Conservation (phyloP, 148 eudicot genomes). For the Euryodendron excelsum region DNA sequence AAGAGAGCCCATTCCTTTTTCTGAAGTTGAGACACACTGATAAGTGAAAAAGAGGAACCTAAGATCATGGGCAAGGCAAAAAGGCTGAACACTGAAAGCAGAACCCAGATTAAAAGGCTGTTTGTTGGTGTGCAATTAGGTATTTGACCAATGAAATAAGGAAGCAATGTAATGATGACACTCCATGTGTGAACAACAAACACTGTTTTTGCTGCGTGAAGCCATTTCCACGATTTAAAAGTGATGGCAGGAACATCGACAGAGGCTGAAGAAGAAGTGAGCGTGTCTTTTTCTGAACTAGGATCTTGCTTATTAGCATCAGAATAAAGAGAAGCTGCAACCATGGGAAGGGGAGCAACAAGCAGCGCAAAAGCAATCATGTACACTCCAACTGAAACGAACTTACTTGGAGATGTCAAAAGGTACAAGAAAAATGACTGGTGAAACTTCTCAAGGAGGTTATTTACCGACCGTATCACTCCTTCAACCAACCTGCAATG, state of each 20-base stretch:
- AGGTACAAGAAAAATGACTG: slow-evolving; percentile 94
- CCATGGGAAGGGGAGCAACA: slow-evolving; percentile 84
- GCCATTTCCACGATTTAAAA: slow-evolving; percentile 80
- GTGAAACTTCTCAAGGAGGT: slow-evolving; percentile 97
- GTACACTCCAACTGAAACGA: slow-evolving; percentile 95
- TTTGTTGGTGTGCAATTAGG: slow-evolving; percentile 46
- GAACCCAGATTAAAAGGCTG: slow-evolving; percentile 55
- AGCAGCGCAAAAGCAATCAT: slow-evolving; percentile 93
- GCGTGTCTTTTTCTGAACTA: slow-evolving; percentile 16
- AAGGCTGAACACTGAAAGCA: slow-evolving; percentile 55
- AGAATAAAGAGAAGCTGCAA: slow-evolving; percentile 87
- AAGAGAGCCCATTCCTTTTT: slow-evolving; percentile 63
- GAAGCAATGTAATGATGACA: slow-evolving; percentile 60
- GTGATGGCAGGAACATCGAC: slow-evolving; percentile 14
- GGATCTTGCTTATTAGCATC: slow-evolving; percentile 41
- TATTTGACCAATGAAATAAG: slow-evolving; percentile 55
- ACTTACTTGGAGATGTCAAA: slow-evolving; percentile 76
- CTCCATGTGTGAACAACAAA: slow-evolving; percentile 77
- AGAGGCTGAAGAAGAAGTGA: slow-evolving; percentile 22
- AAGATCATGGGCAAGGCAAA: slow-evolving; percentile 30
- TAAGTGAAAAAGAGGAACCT: slow-evolving; percentile 47
- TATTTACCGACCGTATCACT: slow-evolving; percentile 76
- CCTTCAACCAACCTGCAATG: slow-evolving; percentile 85
- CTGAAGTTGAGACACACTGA: slow-evolving; percentile 21
- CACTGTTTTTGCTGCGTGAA: slow-evolving; percentile 67